A percentile compares a stretch with the other conserved stretches of the same genome.
Conservation (phyloP, 257 asterid genomes). For the Plantago ovata region DNA sequence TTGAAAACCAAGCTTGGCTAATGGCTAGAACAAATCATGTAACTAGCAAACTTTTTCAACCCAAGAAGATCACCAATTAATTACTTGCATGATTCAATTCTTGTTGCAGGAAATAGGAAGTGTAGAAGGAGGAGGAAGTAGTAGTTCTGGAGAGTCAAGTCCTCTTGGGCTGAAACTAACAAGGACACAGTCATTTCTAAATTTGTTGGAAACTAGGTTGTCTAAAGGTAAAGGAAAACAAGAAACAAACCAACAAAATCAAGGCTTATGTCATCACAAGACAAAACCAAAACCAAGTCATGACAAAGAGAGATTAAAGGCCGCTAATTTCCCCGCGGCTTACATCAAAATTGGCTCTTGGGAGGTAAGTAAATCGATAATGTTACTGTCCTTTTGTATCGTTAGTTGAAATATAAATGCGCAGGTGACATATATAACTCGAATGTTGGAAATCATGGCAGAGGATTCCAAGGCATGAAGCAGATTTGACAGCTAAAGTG, state of each 20-base stretch:
- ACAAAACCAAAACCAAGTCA: not conserved
- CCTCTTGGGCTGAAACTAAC: constrained; percentile 49
- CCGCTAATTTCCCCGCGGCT: constrained; percentile 54
- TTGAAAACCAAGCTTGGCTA: too few relatives aligned
- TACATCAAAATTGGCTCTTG: constrained; percentile 48
- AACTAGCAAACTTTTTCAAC: too few relatives aligned
- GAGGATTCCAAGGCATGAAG: constrained; percentile 46
- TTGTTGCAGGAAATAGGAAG: constrained; percentile 21
- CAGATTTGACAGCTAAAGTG: constrained; percentile 56
- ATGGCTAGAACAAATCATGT: too few relatives aligned
- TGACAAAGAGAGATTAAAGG: constrained; percentile 46
- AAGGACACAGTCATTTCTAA: constrained; percentile 46
- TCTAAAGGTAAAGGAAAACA: constrained; percentile 13
- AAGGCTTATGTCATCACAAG: not conserved
- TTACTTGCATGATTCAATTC: too few relatives aligned
- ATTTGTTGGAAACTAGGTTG: constrained; percentile 20
- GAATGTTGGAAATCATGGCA: constrained; percentile 16
- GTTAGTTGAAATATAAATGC: not conserved
- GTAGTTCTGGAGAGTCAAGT: constrained; percentile 15
- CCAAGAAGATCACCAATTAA: too few relatives aligned
- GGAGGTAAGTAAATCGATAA: constrained; percentile 39
- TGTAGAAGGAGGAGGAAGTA: constrained; percentile 15
- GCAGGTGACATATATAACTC: too few relatives aligned
- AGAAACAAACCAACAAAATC: not conserved
- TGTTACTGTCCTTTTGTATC: not conserved